phyloP scores from a whole-genome alignment of 2,329 filamentous ascomycete species.

The Stachybotrys elegans region DNA sequence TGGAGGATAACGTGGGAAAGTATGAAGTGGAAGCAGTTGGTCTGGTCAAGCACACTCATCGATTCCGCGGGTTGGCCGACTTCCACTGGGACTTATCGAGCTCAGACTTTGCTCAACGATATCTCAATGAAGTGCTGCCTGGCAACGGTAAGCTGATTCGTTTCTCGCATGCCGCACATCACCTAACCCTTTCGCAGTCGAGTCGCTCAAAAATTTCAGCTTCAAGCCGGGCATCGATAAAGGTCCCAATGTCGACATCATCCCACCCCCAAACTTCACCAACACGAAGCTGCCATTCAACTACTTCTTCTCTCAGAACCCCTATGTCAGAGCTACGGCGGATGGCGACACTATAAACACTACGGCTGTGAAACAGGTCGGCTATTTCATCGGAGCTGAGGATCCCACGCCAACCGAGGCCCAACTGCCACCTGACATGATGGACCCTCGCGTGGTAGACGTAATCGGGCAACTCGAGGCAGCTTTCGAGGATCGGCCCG shows the following conservation, averaged over 20 bases:
- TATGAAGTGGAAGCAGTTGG: constrained; percentile 70
- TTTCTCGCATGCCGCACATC: background rate
- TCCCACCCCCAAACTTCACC: constrained; percentile 76
- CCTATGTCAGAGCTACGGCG: constrained; percentile 61
- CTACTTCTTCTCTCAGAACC: constrained; percentile 82
- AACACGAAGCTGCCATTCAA: constrained; percentile 70
- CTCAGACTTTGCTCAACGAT: constrained; percentile 64
- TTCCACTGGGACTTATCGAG: constrained; percentile 73
- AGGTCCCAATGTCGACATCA: constrained; percentile 59
- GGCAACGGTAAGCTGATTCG: constrained; percentile 54
- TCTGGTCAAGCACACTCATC: constrained; percentile 71
- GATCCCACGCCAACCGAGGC: constrained; percentile 61
- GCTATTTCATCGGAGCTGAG: constrained; percentile 55
- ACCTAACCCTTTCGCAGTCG: constrained; percentile 28
- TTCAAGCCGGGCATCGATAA: constrained; percentile 59
- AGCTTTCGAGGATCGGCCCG: constrained; percentile 68
- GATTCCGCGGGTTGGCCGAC: constrained; percentile 83
- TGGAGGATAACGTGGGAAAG: constrained; percentile 64
- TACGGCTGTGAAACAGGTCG: constrained; percentile 52
- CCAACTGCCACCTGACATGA: constrained; percentile 50
- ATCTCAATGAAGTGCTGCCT: constrained; percentile 66
- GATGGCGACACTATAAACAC: constrained; percentile 53
- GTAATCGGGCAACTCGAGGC: constrained; percentile 59
- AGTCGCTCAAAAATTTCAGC: constrained; percentile 56
- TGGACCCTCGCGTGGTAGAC: constrained; percentile 56